Evolutionary conservation across 768 basidiomycete genomes (phyloP), one percentile per base, ranked within the genome.

Genomic region (Ramaria rubella): DNA sequence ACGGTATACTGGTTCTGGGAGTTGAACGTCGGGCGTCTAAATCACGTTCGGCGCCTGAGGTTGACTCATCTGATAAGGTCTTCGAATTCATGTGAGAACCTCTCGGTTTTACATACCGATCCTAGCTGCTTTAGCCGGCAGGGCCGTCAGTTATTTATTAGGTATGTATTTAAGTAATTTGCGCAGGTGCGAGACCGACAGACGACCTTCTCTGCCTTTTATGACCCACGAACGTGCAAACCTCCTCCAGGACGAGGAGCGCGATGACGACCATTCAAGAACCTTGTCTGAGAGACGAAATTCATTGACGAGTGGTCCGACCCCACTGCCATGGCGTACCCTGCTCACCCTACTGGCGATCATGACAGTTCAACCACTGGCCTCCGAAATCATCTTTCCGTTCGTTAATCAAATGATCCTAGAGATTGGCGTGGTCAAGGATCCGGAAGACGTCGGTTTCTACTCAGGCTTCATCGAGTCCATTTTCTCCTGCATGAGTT

Each of bases 361-460:
- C 14, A 44, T 24, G 23, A 27, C 49, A 19, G 45, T 61, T 19
- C 36, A 49, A 17, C 61, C 61, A 7, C 30, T 62, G 19, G 61
- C 56, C 21, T 62, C 58, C 31, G 61, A 62, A 50, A 19, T 58
- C 23, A 19, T 49, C n/a, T 54, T 43, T 21, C 49, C 49, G 14
- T 60, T 53, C 29, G 34, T 58, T 17, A 57, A 61, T 38, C 60
- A 63, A 36, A 63, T 63, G 62, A 51, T 63, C 26, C 44, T 63
- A 11, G 62, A 63, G 38, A 55, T 59, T 43, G 60, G 58, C 6
- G 56, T 63, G 17, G 61, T 62, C 9, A 49, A 50, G 33, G 61
- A 63, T 42, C 62, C 62, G 5, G 62, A 63, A 48, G 51, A 45
- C 33, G 62, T 63, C 26, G 62, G 62, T 4, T 63, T 59, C 46